These are phyloP conservation scores for Hibiscus trionum DNA, from an alignment of 345 rosid species.

Conservation along the genomic window DNA sequence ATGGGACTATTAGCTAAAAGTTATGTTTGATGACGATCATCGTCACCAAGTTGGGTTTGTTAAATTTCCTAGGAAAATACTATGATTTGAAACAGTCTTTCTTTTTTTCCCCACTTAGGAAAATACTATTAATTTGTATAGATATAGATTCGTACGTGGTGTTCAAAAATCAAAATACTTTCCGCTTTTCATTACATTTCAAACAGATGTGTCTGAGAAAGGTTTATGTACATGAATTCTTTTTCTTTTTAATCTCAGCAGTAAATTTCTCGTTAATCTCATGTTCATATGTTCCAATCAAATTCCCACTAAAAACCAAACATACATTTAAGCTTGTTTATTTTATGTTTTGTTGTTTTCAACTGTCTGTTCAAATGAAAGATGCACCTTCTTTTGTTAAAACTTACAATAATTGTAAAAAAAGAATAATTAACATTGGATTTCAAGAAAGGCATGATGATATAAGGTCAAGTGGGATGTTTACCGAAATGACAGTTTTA, in stretches of 20 bases:
- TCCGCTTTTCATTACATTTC: constrained; percentile 13
- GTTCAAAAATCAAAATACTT: constrained; percentile 6
- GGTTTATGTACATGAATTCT: constrained; percentile 18
- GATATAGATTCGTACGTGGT: constrained; percentile 22
- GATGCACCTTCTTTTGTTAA: not conserved
- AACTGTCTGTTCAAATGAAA: too few species aligned
- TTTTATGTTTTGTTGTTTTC: not conserved
- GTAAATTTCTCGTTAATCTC: not conserved
- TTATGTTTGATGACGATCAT: not conserved
- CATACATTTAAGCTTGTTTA: not conserved
- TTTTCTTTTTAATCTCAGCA: not conserved
- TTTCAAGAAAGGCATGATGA: constrained; percentile 4
- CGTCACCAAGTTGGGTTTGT: not conserved
- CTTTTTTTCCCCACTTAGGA: not conserved
- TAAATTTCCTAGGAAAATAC: constrained; percentile 7
- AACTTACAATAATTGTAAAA: not conserved
- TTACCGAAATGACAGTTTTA: not conserved
- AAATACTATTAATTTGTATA: constrained; percentile 23
- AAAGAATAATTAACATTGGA: not conserved
- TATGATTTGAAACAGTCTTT: constrained; percentile 8
- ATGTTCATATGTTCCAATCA: not conserved
- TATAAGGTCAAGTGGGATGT: not conserved
- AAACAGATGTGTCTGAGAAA: constrained; percentile 5
- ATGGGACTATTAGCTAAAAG: constrained; percentile 27
- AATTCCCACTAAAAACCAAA: not conserved